Base-by-base conservation (phyloP, 108 stramenopile species). In the Fistulifera solaris region DNA sequence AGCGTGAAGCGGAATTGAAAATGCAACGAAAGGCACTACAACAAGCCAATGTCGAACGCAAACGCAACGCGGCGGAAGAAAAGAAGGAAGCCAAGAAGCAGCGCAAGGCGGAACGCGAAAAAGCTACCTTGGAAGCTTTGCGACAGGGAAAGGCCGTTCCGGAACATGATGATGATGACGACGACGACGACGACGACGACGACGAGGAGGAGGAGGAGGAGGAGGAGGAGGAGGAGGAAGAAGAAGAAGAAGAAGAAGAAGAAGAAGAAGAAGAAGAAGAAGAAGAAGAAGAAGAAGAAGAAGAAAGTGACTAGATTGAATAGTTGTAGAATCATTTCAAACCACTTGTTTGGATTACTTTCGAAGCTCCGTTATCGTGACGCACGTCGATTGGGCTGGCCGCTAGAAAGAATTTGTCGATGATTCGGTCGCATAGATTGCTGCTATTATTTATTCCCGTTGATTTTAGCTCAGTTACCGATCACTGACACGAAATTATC, bases 21-120 rank as follows among this genome's bases (percentile, higher is more conserved):
- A 72, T 80, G 38, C 71, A 78, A 48, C 75, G 92, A 44, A 50
- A 84, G 27, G 81, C 82, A 40, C 79, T 84, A 55, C 92, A 93
- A 55, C 81, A 93, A 56, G 76, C 63, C 19, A 93, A 93, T 61
- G 92, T 93, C 11, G 80, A 75, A 48, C 55, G 81, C 22, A 93
- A 93, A 44, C 66, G 70, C 44, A 66, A 67, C 19, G 78, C 53
- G 10, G 63, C 69, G 61, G 87, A 93, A 48, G 92, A 87, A 44
- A 93, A 93, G 61, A 54, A 65, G 48, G 83, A 70, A 7, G 73
- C 74, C n/a, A 83, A 85, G 52, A 67, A 72, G 56, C 48, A 58
- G 25, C 69, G 80, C 49, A 80, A 76, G 63, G 80, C 83, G 60
- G 81, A 73, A 54, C 62, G 87, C 14, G 85, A 93, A 44, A 49